These are phyloP conservation scores for Taiozyma sp. DNA, from an alignment of 1,139 yeast species.

Conservation along the genomic window DNA sequence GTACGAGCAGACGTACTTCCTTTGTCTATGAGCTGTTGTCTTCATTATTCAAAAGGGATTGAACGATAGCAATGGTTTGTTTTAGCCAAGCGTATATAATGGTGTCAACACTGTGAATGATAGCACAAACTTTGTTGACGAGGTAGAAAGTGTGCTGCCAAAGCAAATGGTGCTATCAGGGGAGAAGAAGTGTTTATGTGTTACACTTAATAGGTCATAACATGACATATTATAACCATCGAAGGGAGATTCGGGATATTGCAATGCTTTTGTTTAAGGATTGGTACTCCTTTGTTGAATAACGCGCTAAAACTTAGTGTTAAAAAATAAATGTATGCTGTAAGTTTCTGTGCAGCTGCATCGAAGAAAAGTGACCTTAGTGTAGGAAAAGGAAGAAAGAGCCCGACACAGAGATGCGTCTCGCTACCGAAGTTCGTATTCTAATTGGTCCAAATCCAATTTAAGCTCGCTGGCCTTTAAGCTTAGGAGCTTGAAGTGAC, in stretches of 20 bases:
- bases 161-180: not conserved
- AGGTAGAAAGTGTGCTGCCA: too few relatives aligned
- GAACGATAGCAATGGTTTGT: not conserved
- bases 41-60: not conserved
- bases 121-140: not conserved
- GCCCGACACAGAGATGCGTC: not conserved
- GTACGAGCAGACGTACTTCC: conserved; percentile 33
- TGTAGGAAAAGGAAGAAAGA: not conserved
- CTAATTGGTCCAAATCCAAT: not conserved
- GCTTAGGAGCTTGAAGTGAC: too few relatives aligned
- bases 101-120: not conserved
- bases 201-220: not conserved
- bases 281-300: not conserved
- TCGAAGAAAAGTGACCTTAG: not conserved
- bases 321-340: not conserved
- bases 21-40: conserved; percentile 22
- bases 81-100: not conserved
- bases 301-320: not conserved
- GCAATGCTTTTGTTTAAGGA: not conserved
- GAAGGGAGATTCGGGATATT: not conserved
- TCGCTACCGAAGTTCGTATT: not conserved
- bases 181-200: not conserved
- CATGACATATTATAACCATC: not conserved
- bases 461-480: not conserved
- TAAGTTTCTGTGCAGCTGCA: not conserved